Evolutionary conservation across 805 yeast species (phyloP), one percentile per base, ranked within the genome.

Genomic region (Nakazawaea populi): DNA sequence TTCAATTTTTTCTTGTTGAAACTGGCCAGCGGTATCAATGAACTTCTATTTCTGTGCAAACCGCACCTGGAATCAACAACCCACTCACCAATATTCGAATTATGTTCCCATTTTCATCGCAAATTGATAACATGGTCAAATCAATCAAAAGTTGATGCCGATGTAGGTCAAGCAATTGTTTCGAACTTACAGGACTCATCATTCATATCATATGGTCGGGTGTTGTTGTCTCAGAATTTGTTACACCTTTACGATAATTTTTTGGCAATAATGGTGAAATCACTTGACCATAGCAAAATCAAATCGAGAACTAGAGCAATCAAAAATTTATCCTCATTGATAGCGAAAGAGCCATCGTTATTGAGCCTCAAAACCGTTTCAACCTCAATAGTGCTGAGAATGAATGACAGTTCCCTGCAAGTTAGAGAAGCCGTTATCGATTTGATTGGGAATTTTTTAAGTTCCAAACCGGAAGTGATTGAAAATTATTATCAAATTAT

Each of bases 341-440:
- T 85, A 4, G 71, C 72, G 6, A 71, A 71, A 31, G 85, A 86
- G 46, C 74, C 82, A 0, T 52, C 67, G 0, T 66, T 89, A 27
- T 63, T 87, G 42, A 61, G 71, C 1, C 67, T 76, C 2, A 74
- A 81, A 1, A 66, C 67, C 8, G 75, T 89, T 6, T 82, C 75
- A 55, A 66, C 66, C 1, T 72, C 86, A 0, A 69, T 89, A 2
- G 68, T 79, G 1, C 68, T 64, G 8, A 68, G 81, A 44, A 65
- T 89, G 38, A 65, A 60, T 5, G 92, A 86, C 54, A 60, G 75
- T 0, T 86, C 89, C 2, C 81, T 95, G 0, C 75, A 83, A 39
- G 92, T 89, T 0, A 74, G 89, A 52, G 90, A 85, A 58, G 88
- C 95, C 0, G 84, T 84, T 2, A 67, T 89, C 31, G 94, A 87